phyloP scores from a whole-genome alignment of 306 rosid species.

The Hippophae gyantsensis region DNA sequence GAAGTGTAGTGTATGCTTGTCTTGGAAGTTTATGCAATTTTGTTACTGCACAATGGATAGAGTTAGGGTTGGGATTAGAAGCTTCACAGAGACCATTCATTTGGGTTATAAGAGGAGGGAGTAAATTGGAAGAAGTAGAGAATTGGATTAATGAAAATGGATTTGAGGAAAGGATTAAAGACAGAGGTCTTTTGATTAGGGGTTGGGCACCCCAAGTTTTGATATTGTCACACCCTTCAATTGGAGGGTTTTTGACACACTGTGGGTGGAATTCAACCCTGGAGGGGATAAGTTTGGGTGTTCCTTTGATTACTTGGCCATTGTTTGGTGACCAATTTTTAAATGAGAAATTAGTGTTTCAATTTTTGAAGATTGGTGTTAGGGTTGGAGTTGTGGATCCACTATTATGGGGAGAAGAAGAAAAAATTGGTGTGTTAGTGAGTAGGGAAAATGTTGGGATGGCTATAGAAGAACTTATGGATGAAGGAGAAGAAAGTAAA shows the following conservation, averaged over 20 bases:
- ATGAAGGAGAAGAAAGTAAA: slow-evolving; percentile 8
- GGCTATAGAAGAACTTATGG: slow-evolving; percentile 12
- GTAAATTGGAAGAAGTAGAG: background rate
- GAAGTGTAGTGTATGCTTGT: slow-evolving; percentile 28
- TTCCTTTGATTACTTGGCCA: slow-evolving; percentile 68
- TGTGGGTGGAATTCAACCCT: slow-evolving; percentile 69
- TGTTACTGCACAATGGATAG: slow-evolving; percentile 19
- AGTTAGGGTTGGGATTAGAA: slow-evolving; percentile 47
- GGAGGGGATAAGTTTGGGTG: slow-evolving; percentile 41
- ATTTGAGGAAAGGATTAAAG: slow-evolving; percentile 15
- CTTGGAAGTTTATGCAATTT: slow-evolving; percentile 42
- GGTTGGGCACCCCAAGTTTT: slow-evolving; percentile 31
- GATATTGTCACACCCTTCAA: slow-evolving; percentile 23
- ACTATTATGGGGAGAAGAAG: slow-evolving; percentile 31
- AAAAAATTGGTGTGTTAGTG: slow-evolving; percentile 16
- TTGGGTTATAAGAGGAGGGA: slow-evolving; percentile 5
- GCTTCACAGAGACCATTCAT: slow-evolving; percentile 24
- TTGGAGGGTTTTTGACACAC: slow-evolving; percentile 59
- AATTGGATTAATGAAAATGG: slow-evolving; percentile 6
- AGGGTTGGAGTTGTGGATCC: slow-evolving; percentile 36
- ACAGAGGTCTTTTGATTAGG: slow-evolving; percentile 11
- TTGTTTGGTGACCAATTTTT: slow-evolving; percentile 44
- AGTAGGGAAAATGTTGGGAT: slow-evolving; percentile 2
- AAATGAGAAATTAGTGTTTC: slow-evolving; percentile 34
- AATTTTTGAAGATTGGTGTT: slow-evolving; percentile 31